phyloP scores from a whole-genome alignment of 2,329 filamentous ascomycete species.

The Magnaporthales sp. region DNA sequence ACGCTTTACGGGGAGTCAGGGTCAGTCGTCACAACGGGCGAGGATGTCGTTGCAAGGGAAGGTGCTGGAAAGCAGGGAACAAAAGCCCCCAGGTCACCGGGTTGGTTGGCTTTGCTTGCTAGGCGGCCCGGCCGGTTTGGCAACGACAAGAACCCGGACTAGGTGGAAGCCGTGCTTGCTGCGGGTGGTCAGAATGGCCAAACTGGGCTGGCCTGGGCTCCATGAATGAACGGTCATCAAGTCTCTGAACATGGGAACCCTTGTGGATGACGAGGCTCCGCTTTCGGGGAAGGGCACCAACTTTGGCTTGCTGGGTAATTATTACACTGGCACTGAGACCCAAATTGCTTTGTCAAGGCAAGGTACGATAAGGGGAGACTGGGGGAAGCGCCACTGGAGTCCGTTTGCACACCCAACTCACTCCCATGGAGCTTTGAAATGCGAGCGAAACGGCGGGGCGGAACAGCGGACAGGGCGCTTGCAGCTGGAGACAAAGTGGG shows the following conservation, averaged over 20 bases:
- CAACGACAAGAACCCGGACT: not conserved
- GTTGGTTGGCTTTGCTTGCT: not conserved
- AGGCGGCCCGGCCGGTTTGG: not conserved
- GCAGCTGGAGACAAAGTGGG: not conserved
- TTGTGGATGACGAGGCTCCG: slow-evolving; percentile 10
- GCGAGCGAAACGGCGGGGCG: not conserved
- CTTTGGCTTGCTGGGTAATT: not conserved
- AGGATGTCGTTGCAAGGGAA: not conserved
- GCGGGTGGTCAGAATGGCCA: not conserved
- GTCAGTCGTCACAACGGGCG: not conserved
- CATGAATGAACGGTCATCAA: slow-evolving; percentile 1
- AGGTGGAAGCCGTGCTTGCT: not conserved
- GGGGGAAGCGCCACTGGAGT: not conserved
- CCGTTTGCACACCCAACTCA: not conserved
- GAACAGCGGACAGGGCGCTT: not conserved
- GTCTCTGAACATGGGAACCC: not conserved
- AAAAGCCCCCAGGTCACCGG: not conserved
- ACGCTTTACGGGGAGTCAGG: not conserved
- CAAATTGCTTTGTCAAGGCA: no score
- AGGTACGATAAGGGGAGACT: not conserved
- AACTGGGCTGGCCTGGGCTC: not conserved
- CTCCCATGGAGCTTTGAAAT: not conserved
- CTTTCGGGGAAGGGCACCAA: slow-evolving; percentile 8
- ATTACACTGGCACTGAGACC: no score
- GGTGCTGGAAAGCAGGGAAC: slow-evolving; percentile 2